phyloP scores from a whole-genome alignment of 768 basidiomycete genomes.

The Kwoniella dendrophila region DNA sequence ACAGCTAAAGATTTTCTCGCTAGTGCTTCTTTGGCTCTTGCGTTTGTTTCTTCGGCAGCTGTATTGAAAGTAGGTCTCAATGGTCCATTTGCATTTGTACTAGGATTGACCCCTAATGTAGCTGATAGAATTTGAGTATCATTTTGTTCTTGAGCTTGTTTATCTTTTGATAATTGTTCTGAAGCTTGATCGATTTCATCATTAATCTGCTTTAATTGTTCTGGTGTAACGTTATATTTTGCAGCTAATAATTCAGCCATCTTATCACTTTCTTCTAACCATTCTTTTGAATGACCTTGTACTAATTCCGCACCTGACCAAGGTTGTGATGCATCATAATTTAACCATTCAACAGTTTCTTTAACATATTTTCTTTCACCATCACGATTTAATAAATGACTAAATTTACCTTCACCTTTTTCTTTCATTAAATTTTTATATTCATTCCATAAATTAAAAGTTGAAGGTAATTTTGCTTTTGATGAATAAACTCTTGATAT shows the following conservation, averaged over 20 bases:
- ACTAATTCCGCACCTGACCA: constrained; percentile 23
- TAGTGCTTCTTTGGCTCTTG: neutral
- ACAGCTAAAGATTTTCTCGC: neutral
- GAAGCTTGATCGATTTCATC: constrained; percentile 5
- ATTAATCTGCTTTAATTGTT: constrained; percentile 5
- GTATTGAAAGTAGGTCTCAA: neutral
- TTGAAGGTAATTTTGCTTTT: constrained; percentile 26
- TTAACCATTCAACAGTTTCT: constrained; percentile 38
- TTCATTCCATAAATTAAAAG: constrained; percentile 6
- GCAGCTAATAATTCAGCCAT: constrained; percentile 7
- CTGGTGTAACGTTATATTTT: constrained; percentile 23
- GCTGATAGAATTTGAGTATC: too few species aligned
- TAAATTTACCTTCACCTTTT: constrained; percentile 32
- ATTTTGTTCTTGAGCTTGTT: too few species aligned
- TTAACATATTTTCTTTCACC: constrained; percentile 30
- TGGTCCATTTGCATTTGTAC: neutral
- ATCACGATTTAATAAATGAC: constrained; percentile 32
- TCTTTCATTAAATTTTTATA: constrained; percentile 23
- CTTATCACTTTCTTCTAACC: constrained; percentile 23
- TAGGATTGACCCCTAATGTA: too few species aligned
- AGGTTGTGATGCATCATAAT: constrained; percentile 36
- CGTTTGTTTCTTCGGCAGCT: constrained; percentile 12
- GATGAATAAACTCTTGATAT: constrained; percentile 36
- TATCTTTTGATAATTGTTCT: too few species aligned
- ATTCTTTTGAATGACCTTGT: constrained; percentile 20